Conservation (phyloP, 2,329 filamentous ascomycete genomes). For the Colletotrichum sp. region DNA sequence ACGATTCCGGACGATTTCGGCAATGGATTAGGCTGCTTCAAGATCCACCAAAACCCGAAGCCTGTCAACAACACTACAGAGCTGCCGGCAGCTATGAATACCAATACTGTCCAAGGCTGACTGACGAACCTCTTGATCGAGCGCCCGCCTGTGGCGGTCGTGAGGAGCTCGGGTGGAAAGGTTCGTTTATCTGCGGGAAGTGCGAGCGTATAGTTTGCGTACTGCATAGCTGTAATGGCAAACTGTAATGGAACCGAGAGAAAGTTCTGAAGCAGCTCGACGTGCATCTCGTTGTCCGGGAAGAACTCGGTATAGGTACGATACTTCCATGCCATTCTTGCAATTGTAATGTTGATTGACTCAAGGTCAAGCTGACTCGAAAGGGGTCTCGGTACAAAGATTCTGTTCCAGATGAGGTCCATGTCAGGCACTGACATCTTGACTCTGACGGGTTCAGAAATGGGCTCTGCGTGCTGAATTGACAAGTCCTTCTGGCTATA, state of each 20-base stretch:
- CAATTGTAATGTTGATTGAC: slow-evolving; percentile 20
- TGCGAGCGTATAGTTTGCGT: slow-evolving; percentile 22
- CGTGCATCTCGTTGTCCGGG: slow-evolving; percentile 20
- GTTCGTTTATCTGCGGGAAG: slow-evolving; percentile 5
- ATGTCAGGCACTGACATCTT: slow-evolving; percentile 15
- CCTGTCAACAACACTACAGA: not conserved
- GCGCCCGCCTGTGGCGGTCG: slow-evolving; percentile 20
- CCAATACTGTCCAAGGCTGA: slow-evolving; percentile 21
- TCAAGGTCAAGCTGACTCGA: not conserved
- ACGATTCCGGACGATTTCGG: slow-evolving; percentile 5
- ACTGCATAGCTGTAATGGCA: slow-evolving; percentile 20
- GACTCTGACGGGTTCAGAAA: not conserved
- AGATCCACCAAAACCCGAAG: not conserved
- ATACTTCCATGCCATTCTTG: slow-evolving; percentile 24
- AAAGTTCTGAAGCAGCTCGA: slow-evolving; percentile 23
- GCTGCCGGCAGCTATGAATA: slow-evolving; percentile 19
- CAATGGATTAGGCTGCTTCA: not conserved
- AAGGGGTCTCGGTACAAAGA: slow-evolving; percentile 6
- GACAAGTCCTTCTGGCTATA: slow-evolving; percentile 23
- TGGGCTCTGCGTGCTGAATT: slow-evolving; percentile 21
- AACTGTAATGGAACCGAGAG: slow-evolving; percentile 25
- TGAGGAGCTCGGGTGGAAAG: slow-evolving; percentile 19
- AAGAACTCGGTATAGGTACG: slow-evolving; percentile 24
- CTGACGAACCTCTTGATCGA: slow-evolving; percentile 20
- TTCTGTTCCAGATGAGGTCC: slow-evolving; percentile 14